phyloP scores from a whole-genome alignment of 352 stramenopile species.

The Phytopythium vexans region DNA sequence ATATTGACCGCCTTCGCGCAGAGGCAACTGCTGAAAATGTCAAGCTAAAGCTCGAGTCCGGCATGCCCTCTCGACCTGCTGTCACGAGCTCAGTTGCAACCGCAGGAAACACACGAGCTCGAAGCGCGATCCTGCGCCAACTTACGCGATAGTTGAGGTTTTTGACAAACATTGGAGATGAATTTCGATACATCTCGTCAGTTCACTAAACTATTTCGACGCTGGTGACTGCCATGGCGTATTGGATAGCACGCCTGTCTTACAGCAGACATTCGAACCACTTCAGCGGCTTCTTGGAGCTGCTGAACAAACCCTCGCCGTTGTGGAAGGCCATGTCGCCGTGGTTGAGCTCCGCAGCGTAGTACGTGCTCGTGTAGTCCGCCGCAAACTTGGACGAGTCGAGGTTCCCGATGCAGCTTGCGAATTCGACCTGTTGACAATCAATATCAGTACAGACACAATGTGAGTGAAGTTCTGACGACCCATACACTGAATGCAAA shows the following conservation, averaged over 20 bases:
- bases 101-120: too few relatives aligned
- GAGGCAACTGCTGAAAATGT: too few relatives aligned
- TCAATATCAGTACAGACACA: neutral
- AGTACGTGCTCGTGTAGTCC: slow-evolving; percentile 36
- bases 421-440: slow-evolving; percentile 40
- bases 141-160: too few relatives aligned
- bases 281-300: slow-evolving; percentile 51
- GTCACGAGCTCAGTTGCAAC: too few relatives aligned
- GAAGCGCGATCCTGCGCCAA: too few relatives aligned
- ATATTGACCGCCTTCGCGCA: too few relatives aligned
- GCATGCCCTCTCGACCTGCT: too few relatives aligned
- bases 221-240: too few relatives aligned
- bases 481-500: neutral
- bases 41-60: too few relatives aligned
- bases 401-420: slow-evolving; percentile 44
- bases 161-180: too few relatives aligned
- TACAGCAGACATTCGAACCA: slow-evolving; percentile 58
- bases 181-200: too few relatives aligned
- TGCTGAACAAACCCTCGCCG: slow-evolving; percentile 45
- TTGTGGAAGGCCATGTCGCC: slow-evolving; percentile 54
- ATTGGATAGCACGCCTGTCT: neutral
- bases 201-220: too few relatives aligned
- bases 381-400: slow-evolving; percentile 28
- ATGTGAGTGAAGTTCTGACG: neutral
- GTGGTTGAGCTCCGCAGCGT: slow-evolving; percentile 60